Evolutionary conservation across 1,284 basidiomycete genomes (phyloP).

Genomic region (Trametes pubescens): DNA sequence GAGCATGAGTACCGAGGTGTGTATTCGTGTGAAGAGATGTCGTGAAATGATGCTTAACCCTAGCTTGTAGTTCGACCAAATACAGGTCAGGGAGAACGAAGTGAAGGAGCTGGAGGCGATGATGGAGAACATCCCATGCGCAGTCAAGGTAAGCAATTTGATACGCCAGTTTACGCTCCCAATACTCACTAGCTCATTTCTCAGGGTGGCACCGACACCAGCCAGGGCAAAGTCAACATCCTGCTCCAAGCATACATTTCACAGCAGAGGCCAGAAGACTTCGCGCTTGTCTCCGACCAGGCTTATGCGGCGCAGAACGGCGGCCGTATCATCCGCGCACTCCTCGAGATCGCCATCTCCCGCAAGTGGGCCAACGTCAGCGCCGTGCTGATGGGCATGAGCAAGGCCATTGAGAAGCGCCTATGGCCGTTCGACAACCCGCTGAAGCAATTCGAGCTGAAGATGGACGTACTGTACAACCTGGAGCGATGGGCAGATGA

Average conservation of each 20-base stretch:
- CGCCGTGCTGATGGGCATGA: conserved; percentile 86
- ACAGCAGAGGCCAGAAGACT: conserved; percentile 85
- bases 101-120: conserved; percentile 83
- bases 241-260: conserved; percentile 95
- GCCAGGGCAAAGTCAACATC: conserved; percentile 93
- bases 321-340: conserved; percentile 91
- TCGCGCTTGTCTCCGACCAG: conserved; percentile 95
- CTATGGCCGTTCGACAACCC: conserved; percentile 98
- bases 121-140: conserved; percentile 78
- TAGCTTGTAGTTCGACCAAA: conserved; percentile 85
- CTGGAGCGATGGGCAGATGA: conserved; percentile 89
- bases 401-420: conserved; percentile 92
- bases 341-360: conserved; percentile 94
- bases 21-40: conserved; percentile 25
- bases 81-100: conserved; percentile 93
- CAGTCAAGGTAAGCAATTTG: conserved; percentile 66
- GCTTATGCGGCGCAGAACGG: conserved; percentile 95
- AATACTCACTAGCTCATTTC: background rate
- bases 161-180: background rate
- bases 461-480: conserved; percentile 82
- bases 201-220: conserved; percentile 81
- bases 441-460: conserved; percentile 82
- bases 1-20: conserved; percentile 90
- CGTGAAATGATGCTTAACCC: no score
- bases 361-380: conserved; percentile 90